Evolutionary conservation across 2,329 filamentous ascomycete genomes (phyloP).

Genomic region (Ophiognomonia clavigignenti-juglandacearum): DNA sequence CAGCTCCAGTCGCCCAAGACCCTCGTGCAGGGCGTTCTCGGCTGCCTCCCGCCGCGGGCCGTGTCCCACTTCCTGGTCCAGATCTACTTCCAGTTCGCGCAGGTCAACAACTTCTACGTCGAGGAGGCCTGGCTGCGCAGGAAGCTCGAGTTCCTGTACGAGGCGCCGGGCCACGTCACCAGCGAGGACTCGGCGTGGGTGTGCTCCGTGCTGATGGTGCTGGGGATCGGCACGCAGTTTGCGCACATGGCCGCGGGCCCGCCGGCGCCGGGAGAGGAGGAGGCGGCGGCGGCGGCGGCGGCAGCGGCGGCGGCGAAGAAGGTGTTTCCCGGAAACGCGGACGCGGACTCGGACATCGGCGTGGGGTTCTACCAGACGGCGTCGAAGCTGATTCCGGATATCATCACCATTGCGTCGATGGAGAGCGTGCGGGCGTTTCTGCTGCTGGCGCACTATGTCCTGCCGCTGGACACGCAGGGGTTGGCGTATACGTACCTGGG

Average conservation of each 20-base stretch:
- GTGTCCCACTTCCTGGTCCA: constrained; percentile 42
- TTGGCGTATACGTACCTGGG: constrained; percentile 54
- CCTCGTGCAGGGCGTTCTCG: constrained; percentile 32
- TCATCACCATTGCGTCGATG: constrained; percentile 51
- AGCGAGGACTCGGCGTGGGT: constrained; percentile 37
- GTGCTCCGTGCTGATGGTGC: constrained; percentile 40
- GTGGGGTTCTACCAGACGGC: constrained; percentile 53
- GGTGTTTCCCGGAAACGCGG: no score
- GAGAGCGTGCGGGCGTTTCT: constrained; percentile 55
- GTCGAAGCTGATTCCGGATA: constrained; percentile 48
- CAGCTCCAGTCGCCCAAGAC: constrained; percentile 37
- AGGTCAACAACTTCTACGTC: constrained; percentile 45
- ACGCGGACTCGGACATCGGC: constrained; percentile 45
- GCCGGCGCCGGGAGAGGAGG: constrained; percentile 32
- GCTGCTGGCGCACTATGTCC: constrained; percentile 49
- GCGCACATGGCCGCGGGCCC: constrained; percentile 37
- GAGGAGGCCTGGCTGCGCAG: constrained; percentile 37
- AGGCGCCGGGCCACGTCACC: constrained; percentile 30
- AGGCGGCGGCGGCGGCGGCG: constrained; percentile 39
- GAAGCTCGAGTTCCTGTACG: constrained; percentile 37
- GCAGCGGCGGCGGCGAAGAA: no score
- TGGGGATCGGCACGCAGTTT: constrained; percentile 47
- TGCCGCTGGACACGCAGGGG: constrained; percentile 52
- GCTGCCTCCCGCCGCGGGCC: constrained; percentile 39
- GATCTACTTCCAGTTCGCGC: constrained; percentile 42